Percentiles rank a stretch among this genome's conserved stretches.
These are phyloP conservation scores for Albophoma yamanashiensis DNA, from an alignment of 2,329 filamentous ascomycete genomes.

Conservation along the genomic window DNA sequence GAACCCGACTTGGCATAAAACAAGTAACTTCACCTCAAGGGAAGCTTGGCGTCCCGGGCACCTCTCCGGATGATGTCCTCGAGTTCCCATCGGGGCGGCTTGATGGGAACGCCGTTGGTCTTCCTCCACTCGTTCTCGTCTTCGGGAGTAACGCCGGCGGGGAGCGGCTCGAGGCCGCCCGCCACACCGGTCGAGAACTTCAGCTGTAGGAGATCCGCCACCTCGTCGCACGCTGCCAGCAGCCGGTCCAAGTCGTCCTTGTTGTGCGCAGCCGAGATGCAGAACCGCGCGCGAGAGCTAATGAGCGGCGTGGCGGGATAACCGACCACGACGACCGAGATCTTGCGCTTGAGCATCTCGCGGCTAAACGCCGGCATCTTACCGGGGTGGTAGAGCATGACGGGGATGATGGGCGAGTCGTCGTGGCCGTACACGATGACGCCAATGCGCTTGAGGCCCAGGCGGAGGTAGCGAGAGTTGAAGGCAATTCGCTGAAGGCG, in stretches of 20 bases:
- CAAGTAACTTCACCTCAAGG: constrained; percentile 45
- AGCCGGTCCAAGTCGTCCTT: constrained; percentile 95
- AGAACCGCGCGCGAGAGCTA: constrained; percentile 90
- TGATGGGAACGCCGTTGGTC: constrained; percentile 55
- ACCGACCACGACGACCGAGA: constrained; percentile 92
- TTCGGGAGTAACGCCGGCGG: constrained; percentile 59
- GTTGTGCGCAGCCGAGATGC: constrained; percentile 89
- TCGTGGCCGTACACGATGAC: constrained; percentile 97
- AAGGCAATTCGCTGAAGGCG: constrained; percentile 92
- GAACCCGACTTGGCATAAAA: not conserved
- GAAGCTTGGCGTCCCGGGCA: constrained; percentile 64
- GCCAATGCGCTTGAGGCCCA: constrained; percentile 91
- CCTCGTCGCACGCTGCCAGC: constrained; percentile 80
- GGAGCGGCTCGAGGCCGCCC: constrained; percentile 69
- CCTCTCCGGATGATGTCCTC: constrained; percentile 69
- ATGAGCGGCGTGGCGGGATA: constrained; percentile 95
- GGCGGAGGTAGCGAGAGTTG: constrained; percentile 95
- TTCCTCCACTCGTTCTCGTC: constrained; percentile 60
- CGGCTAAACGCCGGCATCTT: constrained; percentile 98
- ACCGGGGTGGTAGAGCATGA: constrained; percentile 94
- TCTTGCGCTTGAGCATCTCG: constrained; percentile 96
- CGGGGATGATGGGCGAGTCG: constrained; percentile 91
- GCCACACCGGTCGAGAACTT: constrained; percentile 97
- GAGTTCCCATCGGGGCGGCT: constrained; percentile 72
- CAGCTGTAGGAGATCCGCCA: constrained; percentile 83